Percentiles rank a stretch among this genome's conserved stretches.
These are phyloP conservation scores for Lachancea kluyveri DNA, from an alignment of 805 yeast species.

Conservation along the genomic window DNA sequence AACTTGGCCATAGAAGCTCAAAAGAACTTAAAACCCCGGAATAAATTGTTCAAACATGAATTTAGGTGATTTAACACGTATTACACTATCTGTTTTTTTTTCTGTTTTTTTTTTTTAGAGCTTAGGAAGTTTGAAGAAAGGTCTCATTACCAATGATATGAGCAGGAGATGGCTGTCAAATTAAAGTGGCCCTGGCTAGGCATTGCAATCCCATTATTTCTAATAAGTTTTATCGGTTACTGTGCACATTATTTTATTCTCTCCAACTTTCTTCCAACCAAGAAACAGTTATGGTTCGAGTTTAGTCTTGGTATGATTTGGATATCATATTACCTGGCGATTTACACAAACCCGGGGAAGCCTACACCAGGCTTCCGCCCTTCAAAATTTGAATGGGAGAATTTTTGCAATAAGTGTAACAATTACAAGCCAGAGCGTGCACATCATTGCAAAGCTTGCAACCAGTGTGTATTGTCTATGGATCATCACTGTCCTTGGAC, in stretches of 20 bases:
- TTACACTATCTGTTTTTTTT: no score
- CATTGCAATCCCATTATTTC: slow-evolving; percentile 50
- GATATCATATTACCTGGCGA: slow-evolving; percentile 70
- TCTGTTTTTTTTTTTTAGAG: no score
- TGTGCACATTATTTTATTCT: slow-evolving; percentile 56
- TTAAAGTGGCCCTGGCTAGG: slow-evolving; percentile 48
- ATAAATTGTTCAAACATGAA: no score
- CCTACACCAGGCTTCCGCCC: slow-evolving; percentile 49
- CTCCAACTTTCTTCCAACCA: slow-evolving; percentile 33
- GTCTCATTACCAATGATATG: no score
- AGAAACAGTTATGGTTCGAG: slow-evolving; percentile 43
- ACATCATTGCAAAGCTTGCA: slow-evolving; percentile 80
- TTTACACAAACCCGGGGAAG: slow-evolving; percentile 58
- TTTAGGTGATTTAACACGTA: no score
- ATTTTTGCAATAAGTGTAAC: slow-evolving; percentile 70
- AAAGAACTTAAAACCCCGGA: neutral
- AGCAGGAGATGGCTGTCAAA: slow-evolving; percentile 29
- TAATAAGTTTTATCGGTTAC: slow-evolving; percentile 57
- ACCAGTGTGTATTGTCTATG: slow-evolving; percentile 74
- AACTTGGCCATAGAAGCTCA: slow-evolving; percentile 54
- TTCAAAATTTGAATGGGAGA: slow-evolving; percentile 45
- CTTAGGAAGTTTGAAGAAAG: no score
- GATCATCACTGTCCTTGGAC: slow-evolving; percentile 97
- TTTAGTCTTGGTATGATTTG: slow-evolving; percentile 50
- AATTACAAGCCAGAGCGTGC: slow-evolving; percentile 72